These are phyloP conservation scores for Begonia masoniana DNA, from an alignment of 306 rosid species.

Conservation along the genomic window DNA sequence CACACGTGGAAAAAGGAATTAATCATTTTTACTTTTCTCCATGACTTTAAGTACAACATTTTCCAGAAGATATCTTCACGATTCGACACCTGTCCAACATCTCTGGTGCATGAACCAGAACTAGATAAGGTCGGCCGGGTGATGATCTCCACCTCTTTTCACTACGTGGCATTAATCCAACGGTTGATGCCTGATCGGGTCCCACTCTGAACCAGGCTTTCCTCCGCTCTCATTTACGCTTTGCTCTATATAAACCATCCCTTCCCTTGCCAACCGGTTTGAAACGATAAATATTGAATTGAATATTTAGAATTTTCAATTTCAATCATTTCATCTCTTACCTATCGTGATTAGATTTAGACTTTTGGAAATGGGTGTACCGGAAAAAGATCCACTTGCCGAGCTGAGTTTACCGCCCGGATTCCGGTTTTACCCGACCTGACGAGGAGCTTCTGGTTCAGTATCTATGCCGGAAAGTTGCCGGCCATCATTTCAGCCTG, in stretches of 20 bases:
- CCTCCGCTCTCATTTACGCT: constrained; percentile 15
- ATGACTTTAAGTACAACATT: constrained; percentile 1
- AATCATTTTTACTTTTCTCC: background rate
- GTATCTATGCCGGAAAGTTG: constrained; percentile 70
- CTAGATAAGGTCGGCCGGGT: constrained; percentile 58
- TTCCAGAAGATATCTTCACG: constrained; percentile 49
- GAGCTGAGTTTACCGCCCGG: constrained; percentile 87
- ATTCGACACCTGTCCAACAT: background rate
- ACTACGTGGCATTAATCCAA: constrained; percentile 24
- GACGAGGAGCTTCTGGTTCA: constrained; percentile 86
- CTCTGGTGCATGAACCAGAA: constrained; percentile 28
- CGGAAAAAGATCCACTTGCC: constrained; percentile 34
- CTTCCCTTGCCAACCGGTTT: constrained; percentile 3
- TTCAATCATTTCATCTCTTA: background rate
- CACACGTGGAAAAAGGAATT: constrained; percentile 32
- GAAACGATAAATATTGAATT: constrained; percentile 10
- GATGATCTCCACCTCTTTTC: constrained; percentile 15
- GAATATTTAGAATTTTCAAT: background rate
- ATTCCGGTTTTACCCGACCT: constrained; percentile 64
- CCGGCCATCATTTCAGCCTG: constrained; percentile 61
- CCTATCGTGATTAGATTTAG: background rate
- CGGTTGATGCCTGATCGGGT: constrained; percentile 18
- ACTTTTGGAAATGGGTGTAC: constrained; percentile 37
- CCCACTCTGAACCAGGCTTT: constrained; percentile 23
- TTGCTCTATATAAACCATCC: constrained; percentile 25